Evolutionary conservation across 2,329 filamentous ascomycete genomes (phyloP).

Genomic region (Cordyceps tenuipes): DNA sequence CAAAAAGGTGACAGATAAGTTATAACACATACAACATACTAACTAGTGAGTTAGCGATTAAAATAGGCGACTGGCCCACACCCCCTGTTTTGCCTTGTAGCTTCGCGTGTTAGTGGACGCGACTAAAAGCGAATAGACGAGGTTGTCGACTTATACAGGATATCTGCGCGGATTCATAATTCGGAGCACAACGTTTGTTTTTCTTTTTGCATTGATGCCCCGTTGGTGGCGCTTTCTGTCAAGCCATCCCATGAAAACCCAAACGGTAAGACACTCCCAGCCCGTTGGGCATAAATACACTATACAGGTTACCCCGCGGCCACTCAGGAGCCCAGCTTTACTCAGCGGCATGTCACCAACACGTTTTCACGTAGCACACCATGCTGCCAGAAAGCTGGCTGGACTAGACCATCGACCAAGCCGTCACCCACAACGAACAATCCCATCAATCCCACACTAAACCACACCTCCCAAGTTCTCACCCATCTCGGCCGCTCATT

Average conservation of each 20-base stretch:
- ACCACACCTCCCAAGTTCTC: neutral
- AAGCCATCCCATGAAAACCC: neutral
- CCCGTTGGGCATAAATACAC: neutral
- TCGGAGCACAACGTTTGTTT: neutral
- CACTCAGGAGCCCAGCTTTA: slow-evolving; percentile 8
- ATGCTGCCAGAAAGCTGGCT: neutral
- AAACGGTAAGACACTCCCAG: neutral
- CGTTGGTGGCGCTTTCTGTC: neutral
- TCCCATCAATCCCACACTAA: neutral
- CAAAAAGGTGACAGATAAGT: neutral
- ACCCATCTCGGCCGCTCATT: neutral
- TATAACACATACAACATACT: no score
- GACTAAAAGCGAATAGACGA: neutral
- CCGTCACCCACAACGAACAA: neutral
- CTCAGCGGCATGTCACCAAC: neutral
- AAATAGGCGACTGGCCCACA: slow-evolving; percentile 3
- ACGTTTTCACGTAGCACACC: neutral
- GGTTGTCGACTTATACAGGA: neutral
- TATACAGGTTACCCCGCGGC: neutral
- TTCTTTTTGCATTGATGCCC: neutral
- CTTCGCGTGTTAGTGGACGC: neutral
- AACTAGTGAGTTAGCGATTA: no score
- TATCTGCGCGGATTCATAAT: neutral
- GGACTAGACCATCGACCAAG: neutral
- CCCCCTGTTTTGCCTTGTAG: neutral